Base-by-base conservation (phyloP, 257 asterid genomes). In the Ligustrum vulgare region DNA sequence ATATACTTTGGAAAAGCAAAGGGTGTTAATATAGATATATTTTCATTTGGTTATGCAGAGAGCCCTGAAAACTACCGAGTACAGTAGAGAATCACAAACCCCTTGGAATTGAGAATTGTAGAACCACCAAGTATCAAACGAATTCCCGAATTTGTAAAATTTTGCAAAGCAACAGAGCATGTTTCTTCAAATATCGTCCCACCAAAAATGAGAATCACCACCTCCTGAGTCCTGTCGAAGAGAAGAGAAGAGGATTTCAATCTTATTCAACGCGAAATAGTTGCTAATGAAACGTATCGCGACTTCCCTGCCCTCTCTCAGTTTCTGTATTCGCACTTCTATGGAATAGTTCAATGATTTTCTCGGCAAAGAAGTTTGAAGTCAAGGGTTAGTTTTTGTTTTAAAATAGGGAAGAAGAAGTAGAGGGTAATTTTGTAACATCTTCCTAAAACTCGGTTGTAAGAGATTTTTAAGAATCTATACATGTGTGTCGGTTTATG, bases 141-240 rank as follows among this genome's bases (percentile, higher is more conserved):
- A 62, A 90, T 82, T 23, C 99, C 99, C 22, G 98, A 86, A 71
- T 89, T 92, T 0, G 88, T 87, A 67, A 98, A 82, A 72, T 92
- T 94, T 79, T 89, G 96, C 31, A 91, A 82, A 65, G 97, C 84
- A 80, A 94, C 96, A 2, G 90, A 79, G 13, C 99, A 96, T 72
- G 99, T 93, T 84, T 92, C 99, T 87, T 94, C 99, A 68, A 89
- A 94, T 43, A 97, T 93, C 70, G 99, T 91, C 81, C 99, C 99
- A 9, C 99, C 99, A 70, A 94, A 91, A 74, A 93, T 63, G 78
- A 94, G 91, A 73, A 94, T 88, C 56, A 94, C 84, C 83, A 94
- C 99, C 78, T 94, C 98, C 82, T 88, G 98, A n/a, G 96, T 93
- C 87, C 98, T 94, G 82, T 75, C 64, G 69, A 64, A 36, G 13